Conservation (phyloP, 441 rosid species). For the Mallotus japonicus region DNA sequence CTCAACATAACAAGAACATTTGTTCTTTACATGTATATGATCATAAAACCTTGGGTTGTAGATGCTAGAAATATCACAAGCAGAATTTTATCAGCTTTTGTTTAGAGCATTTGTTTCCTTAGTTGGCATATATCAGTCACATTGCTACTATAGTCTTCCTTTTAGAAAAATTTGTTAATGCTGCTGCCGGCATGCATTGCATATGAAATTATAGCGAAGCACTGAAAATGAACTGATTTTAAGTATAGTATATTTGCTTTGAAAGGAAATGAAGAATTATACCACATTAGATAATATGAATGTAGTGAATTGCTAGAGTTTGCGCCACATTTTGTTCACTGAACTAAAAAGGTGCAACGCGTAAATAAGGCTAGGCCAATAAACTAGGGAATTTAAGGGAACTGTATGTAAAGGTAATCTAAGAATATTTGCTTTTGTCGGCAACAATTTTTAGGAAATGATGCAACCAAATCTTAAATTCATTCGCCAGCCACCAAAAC, state of each 20-base stretch:
- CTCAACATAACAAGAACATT: too few species aligned
- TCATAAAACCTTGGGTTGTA: too few species aligned
- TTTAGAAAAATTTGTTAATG: neutral
- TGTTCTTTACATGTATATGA: too few species aligned
- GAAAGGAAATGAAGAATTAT: conserved; percentile 8
- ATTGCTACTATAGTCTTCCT: neutral
- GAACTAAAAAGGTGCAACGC: neutral
- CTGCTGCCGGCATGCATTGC: neutral
- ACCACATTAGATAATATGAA: neutral
- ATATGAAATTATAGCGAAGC: neutral
- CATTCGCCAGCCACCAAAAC: neutral
- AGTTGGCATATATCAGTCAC: neutral
- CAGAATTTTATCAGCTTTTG: neutral
- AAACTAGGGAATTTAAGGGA: neutral
- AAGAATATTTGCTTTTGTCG: neutral
- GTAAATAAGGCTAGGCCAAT: neutral
- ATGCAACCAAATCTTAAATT: conserved; percentile 13
- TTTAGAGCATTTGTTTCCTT: neutral
- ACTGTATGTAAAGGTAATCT: neutral
- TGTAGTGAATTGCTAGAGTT: neutral
- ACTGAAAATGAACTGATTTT: neutral
- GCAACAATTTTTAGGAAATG: conserved; percentile 2
- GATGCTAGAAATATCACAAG: neutral
- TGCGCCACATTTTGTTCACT: neutral
- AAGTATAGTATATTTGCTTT: too few species aligned